These are phyloP conservation scores for Trichosporon faecale DNA, from an alignment of 1,284 basidiomycete genomes.

Conservation along the genomic window DNA sequence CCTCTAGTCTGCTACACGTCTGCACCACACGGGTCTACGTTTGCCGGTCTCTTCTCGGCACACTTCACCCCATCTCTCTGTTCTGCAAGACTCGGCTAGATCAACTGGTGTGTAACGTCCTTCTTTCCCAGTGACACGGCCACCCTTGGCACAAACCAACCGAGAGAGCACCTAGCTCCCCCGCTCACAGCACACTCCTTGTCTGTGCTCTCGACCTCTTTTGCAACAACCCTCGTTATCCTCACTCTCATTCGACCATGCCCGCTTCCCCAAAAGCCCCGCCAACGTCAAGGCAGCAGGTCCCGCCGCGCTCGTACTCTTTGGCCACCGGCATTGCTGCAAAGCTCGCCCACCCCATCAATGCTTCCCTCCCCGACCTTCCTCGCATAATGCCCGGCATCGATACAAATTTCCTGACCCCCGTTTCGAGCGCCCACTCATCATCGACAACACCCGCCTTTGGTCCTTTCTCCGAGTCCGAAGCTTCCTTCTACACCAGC, in stretches of 20 bases:
- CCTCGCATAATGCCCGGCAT: neutral
- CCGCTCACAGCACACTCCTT: constrained; percentile 6
- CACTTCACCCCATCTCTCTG: neutral
- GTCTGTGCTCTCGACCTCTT: constrained; percentile 5
- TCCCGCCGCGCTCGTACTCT: constrained; percentile 6
- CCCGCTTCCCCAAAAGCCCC: neutral
- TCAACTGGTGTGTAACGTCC: neutral
- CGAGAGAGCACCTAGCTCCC: constrained; percentile 8
- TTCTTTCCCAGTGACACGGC: neutral
- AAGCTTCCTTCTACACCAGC: constrained; percentile 1
- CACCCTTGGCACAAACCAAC: neutral
- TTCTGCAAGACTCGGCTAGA: neutral
- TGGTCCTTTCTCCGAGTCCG: neutral
- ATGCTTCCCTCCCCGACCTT: neutral
- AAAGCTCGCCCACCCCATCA: neutral
- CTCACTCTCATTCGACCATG: constrained; percentile 7
- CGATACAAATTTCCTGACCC: constrained; percentile 4
- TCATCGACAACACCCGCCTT: neutral
- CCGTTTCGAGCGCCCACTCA: constrained; percentile 4
- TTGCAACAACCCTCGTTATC: constrained; percentile 3
- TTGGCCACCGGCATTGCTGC: neutral
- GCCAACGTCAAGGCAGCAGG: neutral
- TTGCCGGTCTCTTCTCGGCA: neutral
- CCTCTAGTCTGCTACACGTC: neutral
- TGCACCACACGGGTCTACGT: neutral